Percentiles rank a stretch among this genome's conserved stretches.
phyloP scores from a whole-genome alignment of 2,329 filamentous ascomycete genomes.

The Penicillium psychrosexuale region DNA sequence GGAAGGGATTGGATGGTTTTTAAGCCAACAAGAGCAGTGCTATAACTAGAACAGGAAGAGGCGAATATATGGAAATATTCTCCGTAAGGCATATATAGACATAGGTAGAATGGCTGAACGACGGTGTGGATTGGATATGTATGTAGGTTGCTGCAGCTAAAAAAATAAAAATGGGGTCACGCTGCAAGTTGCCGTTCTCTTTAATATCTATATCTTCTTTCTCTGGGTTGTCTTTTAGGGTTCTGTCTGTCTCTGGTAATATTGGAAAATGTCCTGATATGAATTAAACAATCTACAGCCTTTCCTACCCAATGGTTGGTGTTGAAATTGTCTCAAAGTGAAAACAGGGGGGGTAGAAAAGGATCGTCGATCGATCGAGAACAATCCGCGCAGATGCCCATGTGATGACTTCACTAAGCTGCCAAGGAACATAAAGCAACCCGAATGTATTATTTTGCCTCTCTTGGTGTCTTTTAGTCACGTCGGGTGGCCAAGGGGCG shows the following conservation, averaged over 20 bases:
- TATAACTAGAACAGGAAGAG: background rate
- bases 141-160: constrained; percentile 12
- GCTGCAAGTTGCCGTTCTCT: background rate
- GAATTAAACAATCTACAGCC: background rate
- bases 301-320: constrained; percentile 10
- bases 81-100: constrained; percentile 9
- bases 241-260: background rate
- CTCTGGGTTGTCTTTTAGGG: background rate
- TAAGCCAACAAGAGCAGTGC: background rate
- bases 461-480: background rate
- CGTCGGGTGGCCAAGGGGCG: background rate
- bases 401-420: constrained; percentile 7
- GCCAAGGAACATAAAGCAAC: background rate
- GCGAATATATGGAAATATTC: constrained; percentile 14
- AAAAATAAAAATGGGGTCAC: background rate
- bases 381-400: background rate
- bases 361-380: constrained; percentile 10
- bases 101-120: constrained; percentile 16
- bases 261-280: too few relatives aligned
- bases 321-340: constrained; percentile 10
- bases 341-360: background rate
- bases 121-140: constrained; percentile 27
- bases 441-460: constrained; percentile 7
- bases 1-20: background rate
- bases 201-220: background rate